These are phyloP conservation scores for Penicillium bialowiezense DNA, from an alignment of 495 filamentous ascomycete genomes.

Conservation along the genomic window DNA sequence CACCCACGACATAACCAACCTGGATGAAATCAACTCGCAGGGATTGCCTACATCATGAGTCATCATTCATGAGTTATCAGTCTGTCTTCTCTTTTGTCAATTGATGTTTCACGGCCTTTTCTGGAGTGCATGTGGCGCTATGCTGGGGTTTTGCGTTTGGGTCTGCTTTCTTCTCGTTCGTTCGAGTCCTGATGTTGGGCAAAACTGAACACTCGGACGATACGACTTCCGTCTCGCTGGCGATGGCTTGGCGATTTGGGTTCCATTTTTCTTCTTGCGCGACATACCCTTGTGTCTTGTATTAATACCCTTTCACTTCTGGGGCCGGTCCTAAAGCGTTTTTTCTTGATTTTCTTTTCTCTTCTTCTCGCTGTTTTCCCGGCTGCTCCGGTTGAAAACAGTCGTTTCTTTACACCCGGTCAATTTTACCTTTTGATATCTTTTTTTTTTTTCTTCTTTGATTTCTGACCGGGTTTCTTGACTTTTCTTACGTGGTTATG, in stretches of 20 bases:
- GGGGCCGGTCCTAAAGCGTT: conserved; percentile 32
- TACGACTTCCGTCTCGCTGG: conserved; percentile 20
- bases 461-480: conserved; percentile 19
- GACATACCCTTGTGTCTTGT: conserved; percentile 30
- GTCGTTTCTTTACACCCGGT: conserved; percentile 3
- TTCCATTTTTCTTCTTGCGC: conserved; percentile 25
- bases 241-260: conserved; percentile 18
- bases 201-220: neutral
- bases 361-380: conserved; percentile 7
- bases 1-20: conserved; percentile 66
- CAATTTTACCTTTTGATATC: neutral
- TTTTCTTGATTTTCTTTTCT: conserved; percentile 13
- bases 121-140: conserved; percentile 28
- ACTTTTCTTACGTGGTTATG: conserved; percentile 35
- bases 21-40: conserved; percentile 57
- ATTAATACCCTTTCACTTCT: conserved; percentile 33
- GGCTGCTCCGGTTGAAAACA: conserved; percentile 21
- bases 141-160: neutral
- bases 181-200: neutral
- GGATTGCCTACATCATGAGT: conserved; percentile 31
- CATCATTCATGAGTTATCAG: neutral
- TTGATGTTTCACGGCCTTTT: conserved; percentile 28
- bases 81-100: conserved; percentile 8
- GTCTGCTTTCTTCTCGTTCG: neutral
- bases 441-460: conserved; percentile 15